A percentile compares a stretch with the other conserved stretches of the same genome.
Conservation (phyloP, 2,329 filamentous ascomycete species). For the Colletotrichum paranaense region DNA sequence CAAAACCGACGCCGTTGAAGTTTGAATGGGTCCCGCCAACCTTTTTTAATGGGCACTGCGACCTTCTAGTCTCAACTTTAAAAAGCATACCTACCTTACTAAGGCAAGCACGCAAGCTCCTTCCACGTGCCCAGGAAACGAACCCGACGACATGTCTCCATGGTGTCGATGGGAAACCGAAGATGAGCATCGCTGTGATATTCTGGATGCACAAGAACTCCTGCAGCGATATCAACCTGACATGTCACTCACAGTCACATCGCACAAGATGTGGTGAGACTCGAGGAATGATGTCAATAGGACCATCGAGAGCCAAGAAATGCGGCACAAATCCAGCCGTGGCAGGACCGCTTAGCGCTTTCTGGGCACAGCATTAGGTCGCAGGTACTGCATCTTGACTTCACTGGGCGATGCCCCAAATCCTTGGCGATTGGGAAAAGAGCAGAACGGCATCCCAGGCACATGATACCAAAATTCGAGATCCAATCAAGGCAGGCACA, state of each 20-base stretch:
- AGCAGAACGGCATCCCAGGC: neutral
- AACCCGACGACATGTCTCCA: neutral
- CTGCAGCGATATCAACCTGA: neutral
- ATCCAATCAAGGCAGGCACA: neutral
- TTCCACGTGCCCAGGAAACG: neutral
- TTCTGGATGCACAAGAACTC: neutral
- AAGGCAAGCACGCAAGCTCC: neutral
- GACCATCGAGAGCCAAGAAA: conserved; percentile 15
- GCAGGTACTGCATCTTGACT: conserved; percentile 15
- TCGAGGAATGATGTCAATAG: conserved; percentile 14
- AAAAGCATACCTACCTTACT: neutral
- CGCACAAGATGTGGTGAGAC: neutral
- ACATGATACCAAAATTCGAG: neutral
- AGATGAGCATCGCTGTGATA: neutral
- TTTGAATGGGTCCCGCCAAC: neutral
- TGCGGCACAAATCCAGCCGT: conserved; percentile 7
- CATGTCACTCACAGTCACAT: neutral
- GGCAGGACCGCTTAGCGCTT: conserved; percentile 1
- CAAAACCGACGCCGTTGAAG: neutral
- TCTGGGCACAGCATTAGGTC: conserved; percentile 13
- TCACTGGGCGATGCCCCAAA: conserved; percentile 5
- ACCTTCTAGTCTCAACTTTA: neutral
- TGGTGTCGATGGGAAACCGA: neutral
- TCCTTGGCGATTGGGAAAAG: neutral
- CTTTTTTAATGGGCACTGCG: conserved; percentile 12